Evolutionary conservation across 2,329 filamentous ascomycete genomes (phyloP).

Genomic region (Colletotrichum chrysophilum): DNA sequence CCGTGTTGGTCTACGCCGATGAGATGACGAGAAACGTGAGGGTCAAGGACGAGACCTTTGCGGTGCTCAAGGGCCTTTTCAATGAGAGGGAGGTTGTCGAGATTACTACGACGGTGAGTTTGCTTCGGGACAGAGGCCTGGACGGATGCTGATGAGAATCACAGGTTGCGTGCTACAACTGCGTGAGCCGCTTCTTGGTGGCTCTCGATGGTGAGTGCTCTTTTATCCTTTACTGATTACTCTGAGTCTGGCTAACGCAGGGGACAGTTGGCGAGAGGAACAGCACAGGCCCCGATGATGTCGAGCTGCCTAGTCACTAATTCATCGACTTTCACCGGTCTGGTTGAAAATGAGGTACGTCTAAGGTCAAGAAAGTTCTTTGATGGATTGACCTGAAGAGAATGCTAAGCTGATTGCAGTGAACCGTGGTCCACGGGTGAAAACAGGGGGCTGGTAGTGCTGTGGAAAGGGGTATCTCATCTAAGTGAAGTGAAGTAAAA

Average conservation of each 20-base stretch:
- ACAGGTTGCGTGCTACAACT: slow-evolving; percentile 77
- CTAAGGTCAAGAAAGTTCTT: neutral
- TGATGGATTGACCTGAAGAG: neutral
- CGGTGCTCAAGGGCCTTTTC: slow-evolving; percentile 64
- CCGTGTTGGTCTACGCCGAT: slow-evolving; percentile 76
- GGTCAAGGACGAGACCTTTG: slow-evolving; percentile 74
- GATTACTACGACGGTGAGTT: slow-evolving; percentile 73
- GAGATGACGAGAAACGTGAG: slow-evolving; percentile 80
- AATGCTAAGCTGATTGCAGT: neutral
- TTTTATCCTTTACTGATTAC: neutral
- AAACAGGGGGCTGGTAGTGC: slow-evolving; percentile 23
- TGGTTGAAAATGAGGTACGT: neutral
- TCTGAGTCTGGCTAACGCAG: slow-evolving; percentile 28
- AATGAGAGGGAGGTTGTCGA: slow-evolving; percentile 78
- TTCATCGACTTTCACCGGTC: neutral
- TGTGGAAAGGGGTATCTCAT: slow-evolving; percentile 44
- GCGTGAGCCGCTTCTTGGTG: slow-evolving; percentile 83
- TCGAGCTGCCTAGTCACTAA: slow-evolving; percentile 36
- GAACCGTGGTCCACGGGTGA: neutral
- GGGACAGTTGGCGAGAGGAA: slow-evolving; percentile 62
- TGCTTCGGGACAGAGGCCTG: neutral
- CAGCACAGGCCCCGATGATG: slow-evolving; percentile 51
- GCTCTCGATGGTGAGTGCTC: slow-evolving; percentile 72
- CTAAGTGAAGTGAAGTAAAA: slow-evolving; percentile 34
- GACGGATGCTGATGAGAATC: slow-evolving; percentile 22